Percentiles rank a stretch among this genome's conserved stretches.
Evolutionary conservation across 148 eudicot species (phyloP).

Genomic region (Silene latifolia): DNA sequence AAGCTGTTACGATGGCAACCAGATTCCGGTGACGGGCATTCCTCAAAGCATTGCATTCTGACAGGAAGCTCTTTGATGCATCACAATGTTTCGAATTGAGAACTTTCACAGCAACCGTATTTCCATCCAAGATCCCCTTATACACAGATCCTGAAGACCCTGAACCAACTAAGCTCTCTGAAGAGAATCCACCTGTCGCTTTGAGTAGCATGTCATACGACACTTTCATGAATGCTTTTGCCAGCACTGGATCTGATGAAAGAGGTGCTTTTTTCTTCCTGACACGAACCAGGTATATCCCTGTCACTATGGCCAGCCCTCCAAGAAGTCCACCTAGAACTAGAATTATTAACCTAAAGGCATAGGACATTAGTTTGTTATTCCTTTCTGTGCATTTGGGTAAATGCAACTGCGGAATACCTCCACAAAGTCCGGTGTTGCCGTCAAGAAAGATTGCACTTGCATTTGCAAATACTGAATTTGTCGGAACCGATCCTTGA

Average conservation of each 20-base stretch:
- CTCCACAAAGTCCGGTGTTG: slow-evolving; percentile 33
- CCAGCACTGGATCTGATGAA: neutral
- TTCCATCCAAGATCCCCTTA: slow-evolving; percentile 16
- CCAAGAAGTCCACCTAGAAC: slow-evolving; percentile 3
- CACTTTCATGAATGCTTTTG: slow-evolving; percentile 18
- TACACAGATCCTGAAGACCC: slow-evolving; percentile 24
- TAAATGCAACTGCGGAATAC: slow-evolving; percentile 25
- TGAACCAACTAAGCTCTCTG: slow-evolving; percentile 19
- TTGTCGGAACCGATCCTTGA: slow-evolving; percentile 7
- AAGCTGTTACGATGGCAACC: slow-evolving; percentile 26
- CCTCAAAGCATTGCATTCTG: slow-evolving; percentile 35
- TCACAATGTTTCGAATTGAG: slow-evolving; percentile 25
- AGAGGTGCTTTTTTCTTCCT: slow-evolving; percentile 1
- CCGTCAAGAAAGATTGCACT: neutral
- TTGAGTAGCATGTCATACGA: slow-evolving; percentile 27
- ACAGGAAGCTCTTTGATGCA: slow-evolving; percentile 32
- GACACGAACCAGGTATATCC: neutral
- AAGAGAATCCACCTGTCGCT: slow-evolving; percentile 31
- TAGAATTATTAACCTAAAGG: slow-evolving; percentile 1
- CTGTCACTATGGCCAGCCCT: neutral
- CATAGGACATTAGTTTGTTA: neutral
- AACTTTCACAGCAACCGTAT: slow-evolving; percentile 30
- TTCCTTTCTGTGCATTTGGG: slow-evolving; percentile 23
- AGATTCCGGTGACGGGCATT: slow-evolving; percentile 30
- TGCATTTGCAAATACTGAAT: slow-evolving; percentile 11